A percentile compares a stretch with the other conserved stretches of the same genome.
These are phyloP conservation scores for Yamadazyma conglobata DNA, from an alignment of 1,139 yeast genomes.

Conservation along the genomic window DNA sequence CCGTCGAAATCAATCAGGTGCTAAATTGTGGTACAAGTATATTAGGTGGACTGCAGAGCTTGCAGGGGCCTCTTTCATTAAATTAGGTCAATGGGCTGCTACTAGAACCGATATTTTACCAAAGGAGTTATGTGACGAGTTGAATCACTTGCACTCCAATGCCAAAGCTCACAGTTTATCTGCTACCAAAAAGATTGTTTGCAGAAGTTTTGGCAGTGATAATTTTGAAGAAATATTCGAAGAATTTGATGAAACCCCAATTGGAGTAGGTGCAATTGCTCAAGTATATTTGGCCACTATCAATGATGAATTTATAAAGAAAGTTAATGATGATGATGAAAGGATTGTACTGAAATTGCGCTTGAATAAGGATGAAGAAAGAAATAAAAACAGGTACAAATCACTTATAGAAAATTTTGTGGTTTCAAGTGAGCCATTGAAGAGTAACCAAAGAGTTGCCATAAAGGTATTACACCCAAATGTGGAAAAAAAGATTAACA, in stretches of 20 bases:
- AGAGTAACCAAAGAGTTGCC: slow-evolving; percentile 65
- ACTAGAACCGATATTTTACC: slow-evolving; percentile 96
- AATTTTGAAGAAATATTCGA: slow-evolving; percentile 78
- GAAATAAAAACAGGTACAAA: slow-evolving; percentile 10
- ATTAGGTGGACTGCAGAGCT: slow-evolving; percentile 68
- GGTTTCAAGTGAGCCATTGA: slow-evolving; percentile 35
- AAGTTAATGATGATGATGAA: slow-evolving; percentile 28
- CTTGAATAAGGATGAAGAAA: slow-evolving; percentile 9
- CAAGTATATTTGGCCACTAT: slow-evolving; percentile 84
- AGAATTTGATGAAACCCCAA: slow-evolving; percentile 68
- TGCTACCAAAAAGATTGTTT: slow-evolving; percentile 57
- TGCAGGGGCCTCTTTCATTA: slow-evolving; percentile 94
- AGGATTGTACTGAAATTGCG: slow-evolving; percentile 17
- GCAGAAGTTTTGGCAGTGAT: slow-evolving; percentile 55
- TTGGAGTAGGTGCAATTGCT: slow-evolving; percentile 97
- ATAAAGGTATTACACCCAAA: slow-evolving; percentile 90
- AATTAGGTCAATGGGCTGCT: slow-evolving; percentile 99
- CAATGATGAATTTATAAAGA: slow-evolving; percentile 39
- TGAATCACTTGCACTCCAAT: slow-evolving; percentile 77
- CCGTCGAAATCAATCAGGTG: slow-evolving; percentile 49
- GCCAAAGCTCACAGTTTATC: slow-evolving; percentile 69
- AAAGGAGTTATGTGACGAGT: slow-evolving; percentile 68
- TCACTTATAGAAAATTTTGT: slow-evolving; percentile 34
- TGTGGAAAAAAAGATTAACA: slow-evolving; percentile 64
- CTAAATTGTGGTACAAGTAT: slow-evolving; percentile 66